These are phyloP conservation scores for Salvia hispanica DNA, from an alignment of 257 asterid species.

Conservation along the genomic window DNA sequence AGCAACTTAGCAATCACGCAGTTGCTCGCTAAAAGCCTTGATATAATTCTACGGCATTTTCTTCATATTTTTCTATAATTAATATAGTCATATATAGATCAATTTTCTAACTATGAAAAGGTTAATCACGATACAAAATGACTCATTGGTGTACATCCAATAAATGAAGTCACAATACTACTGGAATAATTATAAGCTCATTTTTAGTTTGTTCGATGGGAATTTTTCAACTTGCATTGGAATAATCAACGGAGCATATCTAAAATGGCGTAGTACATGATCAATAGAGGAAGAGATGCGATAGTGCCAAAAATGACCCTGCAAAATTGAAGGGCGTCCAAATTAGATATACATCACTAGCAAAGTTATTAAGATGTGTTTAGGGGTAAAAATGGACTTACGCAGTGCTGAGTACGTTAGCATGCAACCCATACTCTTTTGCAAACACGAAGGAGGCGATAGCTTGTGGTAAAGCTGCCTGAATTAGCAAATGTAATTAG, in stretches of 20 bases:
- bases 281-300: conserved; percentile 47
- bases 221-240: neutral
- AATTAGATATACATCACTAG: neutral
- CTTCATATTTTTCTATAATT: too few relatives aligned
- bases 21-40: too few relatives aligned
- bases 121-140: too few relatives aligned
- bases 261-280: conserved; percentile 42
- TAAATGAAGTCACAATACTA: too few relatives aligned
- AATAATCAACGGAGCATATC: conserved; percentile 31
- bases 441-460: conserved; percentile 73
- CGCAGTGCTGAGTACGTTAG: conserved; percentile 72
- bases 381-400: conserved; percentile 24
- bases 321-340: neutral
- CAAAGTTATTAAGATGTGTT: neutral
- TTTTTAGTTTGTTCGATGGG: neutral
- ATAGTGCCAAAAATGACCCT: conserved; percentile 55
- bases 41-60: too few relatives aligned
- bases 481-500: neutral
- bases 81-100: too few relatives aligned
- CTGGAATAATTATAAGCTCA: too few relatives aligned
- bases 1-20: too few relatives aligned
- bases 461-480: conserved; percentile 81
- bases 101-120: too few relatives aligned
- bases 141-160: too few relatives aligned
- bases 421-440: conserved; percentile 64